These are phyloP conservation scores for Cutaneotrichosporon sp. DNA, from an alignment of 1,284 basidiomycete species.

Conservation along the genomic window DNA sequence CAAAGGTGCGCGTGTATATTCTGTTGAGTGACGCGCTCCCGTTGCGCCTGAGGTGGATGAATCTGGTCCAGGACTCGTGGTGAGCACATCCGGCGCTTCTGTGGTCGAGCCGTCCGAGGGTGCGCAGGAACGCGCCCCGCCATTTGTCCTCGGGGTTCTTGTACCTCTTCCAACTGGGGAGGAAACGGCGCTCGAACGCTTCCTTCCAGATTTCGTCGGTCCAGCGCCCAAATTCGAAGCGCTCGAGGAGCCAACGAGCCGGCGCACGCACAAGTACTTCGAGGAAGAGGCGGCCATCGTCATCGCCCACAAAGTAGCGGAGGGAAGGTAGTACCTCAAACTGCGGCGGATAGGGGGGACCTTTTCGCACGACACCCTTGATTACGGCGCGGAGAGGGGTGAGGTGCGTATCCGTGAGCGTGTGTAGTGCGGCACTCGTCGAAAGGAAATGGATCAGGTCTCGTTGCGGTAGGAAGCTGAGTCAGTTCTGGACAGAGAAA, in stretches of 20 bases:
- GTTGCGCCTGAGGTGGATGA: conserved; percentile 47
- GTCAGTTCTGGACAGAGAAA: not conserved
- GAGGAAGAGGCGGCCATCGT: conserved; percentile 34
- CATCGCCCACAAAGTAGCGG: conserved; percentile 28
- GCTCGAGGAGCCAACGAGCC: conserved; percentile 47
- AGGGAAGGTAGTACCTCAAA: conserved; percentile 41
- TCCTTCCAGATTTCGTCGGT: conserved; percentile 41
- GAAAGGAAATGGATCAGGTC: conserved; percentile 39
- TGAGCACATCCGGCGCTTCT: conserved; percentile 44
- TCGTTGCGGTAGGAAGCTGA: conserved; percentile 37
- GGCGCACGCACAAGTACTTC: conserved; percentile 40
- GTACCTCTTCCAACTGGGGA: conserved; percentile 45
- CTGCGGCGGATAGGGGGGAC: conserved; percentile 39
- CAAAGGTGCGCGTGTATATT: conserved; percentile 47
- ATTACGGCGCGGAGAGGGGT: conserved; percentile 40
- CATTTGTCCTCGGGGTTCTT: conserved; percentile 41
- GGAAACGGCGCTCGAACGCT: conserved; percentile 43
- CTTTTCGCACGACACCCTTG: conserved; percentile 22
- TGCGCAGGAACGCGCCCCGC: conserved; percentile 44
- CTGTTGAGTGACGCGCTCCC: conserved; percentile 46
- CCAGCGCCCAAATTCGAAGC: conserved; percentile 40
- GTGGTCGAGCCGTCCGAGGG: conserved; percentile 43
- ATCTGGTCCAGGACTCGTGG: conserved; percentile 50
- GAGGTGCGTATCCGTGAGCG: conserved; percentile 35
- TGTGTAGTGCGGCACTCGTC: conserved; percentile 34